Conservation (phyloP, 1,284 basidiomycete genomes). For the Pisolithus thermaeus region DNA sequence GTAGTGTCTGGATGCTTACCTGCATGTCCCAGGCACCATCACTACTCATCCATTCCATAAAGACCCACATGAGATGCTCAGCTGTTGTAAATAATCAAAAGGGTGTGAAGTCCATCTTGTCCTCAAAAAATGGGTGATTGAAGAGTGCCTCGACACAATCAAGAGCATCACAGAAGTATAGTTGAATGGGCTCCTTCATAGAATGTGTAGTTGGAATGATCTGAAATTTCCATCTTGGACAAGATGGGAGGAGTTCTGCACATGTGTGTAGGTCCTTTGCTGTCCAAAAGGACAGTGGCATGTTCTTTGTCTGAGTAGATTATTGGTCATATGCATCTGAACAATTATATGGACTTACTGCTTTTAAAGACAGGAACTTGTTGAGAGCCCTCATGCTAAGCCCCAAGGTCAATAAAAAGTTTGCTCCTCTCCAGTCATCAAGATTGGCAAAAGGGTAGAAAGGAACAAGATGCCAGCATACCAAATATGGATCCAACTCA, state of each 20-base stretch:
- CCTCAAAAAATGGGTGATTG: conserved; percentile 3
- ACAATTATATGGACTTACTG: no score
- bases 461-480: no score
- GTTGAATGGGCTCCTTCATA: not conserved
- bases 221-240: conserved; percentile 2
- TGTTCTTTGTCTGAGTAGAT: not conserved
- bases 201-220: not conserved
- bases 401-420: no score
- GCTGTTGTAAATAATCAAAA: not conserved
- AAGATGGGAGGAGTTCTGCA: conserved; percentile 6
- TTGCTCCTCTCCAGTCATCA: no score
- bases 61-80: not conserved
- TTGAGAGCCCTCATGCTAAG: no score
- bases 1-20: not conserved
- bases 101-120: conserved; percentile 2
- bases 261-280: conserved; percentile 1
- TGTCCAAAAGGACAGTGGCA: conserved; percentile 3
- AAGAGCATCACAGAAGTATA: conserved; percentile 5
- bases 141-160: not conserved
- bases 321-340: no score
- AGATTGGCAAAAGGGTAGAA: no score
- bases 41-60: no score
- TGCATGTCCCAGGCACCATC: conserved; percentile 7
- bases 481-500: no score
- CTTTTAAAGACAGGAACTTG: no score